These are phyloP conservation scores for Hagleromyces aurorensis DNA, from an alignment of 805 yeast genomes.

Conservation along the genomic window DNA sequence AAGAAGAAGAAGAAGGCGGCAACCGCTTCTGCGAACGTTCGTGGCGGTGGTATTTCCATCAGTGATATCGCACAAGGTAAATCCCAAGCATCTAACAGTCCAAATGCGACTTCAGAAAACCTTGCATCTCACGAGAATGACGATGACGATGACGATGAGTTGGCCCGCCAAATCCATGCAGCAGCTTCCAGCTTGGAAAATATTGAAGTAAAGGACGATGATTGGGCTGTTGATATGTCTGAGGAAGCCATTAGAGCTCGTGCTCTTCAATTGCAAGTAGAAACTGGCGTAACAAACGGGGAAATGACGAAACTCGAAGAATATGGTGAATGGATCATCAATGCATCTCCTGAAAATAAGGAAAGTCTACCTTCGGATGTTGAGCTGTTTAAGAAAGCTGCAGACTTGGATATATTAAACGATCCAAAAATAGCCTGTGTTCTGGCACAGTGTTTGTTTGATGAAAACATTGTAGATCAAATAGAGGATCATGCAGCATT, in stretches of 20 bases:
- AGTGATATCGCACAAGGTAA: conserved; percentile 64
- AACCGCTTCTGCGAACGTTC: conserved; percentile 82
- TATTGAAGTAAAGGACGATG: conserved; percentile 72
- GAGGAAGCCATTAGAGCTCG: conserved; percentile 93
- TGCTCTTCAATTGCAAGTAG: conserved; percentile 77
- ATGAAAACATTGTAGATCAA: conserved; percentile 65
- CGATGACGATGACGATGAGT: conserved; percentile 57
- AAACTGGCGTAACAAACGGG: conserved; percentile 36
- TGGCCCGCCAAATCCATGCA: conserved; percentile 72
- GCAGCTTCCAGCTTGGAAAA: conserved; percentile 68
- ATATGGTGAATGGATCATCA: conserved; percentile 83
- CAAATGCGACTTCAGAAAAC: conserved; percentile 13
- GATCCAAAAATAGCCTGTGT: conserved; percentile 81
- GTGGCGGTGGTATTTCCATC: conserved; percentile 79
- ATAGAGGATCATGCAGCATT: conserved; percentile 74
- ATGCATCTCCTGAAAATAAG: conserved; percentile 41
- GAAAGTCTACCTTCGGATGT: conserved; percentile 69
- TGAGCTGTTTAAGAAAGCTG: conserved; percentile 86
- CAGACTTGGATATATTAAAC: conserved; percentile 62
- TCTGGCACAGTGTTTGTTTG: conserved; percentile 82
- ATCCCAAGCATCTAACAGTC: conserved; percentile 20
- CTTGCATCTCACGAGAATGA: conserved; percentile 25
- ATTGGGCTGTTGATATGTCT: conserved; percentile 96
- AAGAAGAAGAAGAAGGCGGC: conserved; percentile 71
- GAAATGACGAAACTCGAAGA: conserved; percentile 50